phyloP scores from a whole-genome alignment of 805 yeast species.

The Scheffersomyces coipomensis region DNA sequence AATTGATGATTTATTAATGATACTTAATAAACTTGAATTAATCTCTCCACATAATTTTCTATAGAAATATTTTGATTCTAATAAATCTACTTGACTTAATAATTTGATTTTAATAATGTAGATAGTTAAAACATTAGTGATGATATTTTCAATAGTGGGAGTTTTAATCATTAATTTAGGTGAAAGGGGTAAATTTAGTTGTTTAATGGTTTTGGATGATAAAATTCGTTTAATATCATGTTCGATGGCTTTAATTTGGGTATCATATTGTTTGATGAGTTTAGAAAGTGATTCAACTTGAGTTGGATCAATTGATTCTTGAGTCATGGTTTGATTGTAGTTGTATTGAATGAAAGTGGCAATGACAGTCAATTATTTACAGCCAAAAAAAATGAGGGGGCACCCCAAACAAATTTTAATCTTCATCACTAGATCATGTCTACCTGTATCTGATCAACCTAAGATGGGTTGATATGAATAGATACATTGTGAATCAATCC shows the following conservation, averaged over 20 bases:
- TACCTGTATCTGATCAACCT: too few species aligned
- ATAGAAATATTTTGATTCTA: not conserved
- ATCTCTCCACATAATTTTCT: not conserved
- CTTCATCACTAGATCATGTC: too few species aligned
- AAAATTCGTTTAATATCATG: not conserved
- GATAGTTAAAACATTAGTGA: not conserved
- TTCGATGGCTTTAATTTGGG: not conserved
- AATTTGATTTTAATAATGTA: not conserved
- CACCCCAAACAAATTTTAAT: too few species aligned
- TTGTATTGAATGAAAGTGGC: too few species aligned
- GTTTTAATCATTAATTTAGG: not conserved
- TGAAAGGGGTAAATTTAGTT: not conserved
- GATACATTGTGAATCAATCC: too few species aligned
- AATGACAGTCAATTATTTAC: too few species aligned
- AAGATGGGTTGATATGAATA: too few species aligned
- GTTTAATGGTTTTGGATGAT: not conserved
- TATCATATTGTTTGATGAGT: not conserved
- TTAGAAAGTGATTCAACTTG: slow-evolving; percentile 1
- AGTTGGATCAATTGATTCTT: not conserved
- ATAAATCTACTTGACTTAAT: not conserved
- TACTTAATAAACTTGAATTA: not conserved
- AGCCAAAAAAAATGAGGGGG: too few species aligned
- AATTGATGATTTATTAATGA: not conserved
- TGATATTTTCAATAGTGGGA: not conserved
- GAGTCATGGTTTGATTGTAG: too few species aligned